Evolutionary conservation across 163 green algal species (phyloP).

Genomic region (Chloroidium sp.): DNA sequence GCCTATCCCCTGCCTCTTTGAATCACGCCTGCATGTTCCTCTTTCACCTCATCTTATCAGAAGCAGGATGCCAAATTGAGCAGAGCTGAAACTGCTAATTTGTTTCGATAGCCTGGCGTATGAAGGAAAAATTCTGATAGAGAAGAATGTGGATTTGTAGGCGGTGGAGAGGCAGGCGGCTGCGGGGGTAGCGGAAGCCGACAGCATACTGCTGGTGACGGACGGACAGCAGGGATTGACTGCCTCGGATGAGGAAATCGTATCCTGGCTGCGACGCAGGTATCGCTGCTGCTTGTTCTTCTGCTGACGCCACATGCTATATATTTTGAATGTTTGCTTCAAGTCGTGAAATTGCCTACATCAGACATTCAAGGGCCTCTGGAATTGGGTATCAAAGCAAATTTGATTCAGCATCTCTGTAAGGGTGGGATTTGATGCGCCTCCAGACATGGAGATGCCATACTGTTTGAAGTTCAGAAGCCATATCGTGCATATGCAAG

Average conservation of each 20-base stretch:
- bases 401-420: background rate
- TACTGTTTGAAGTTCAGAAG: no score
- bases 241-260: constrained; percentile 77
- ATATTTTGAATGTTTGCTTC: background rate
- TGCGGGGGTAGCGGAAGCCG: constrained; percentile 77
- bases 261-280: constrained; percentile 70
- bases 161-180: constrained; percentile 81
- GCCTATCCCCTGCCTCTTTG: no score
- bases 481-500: no score
- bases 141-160: background rate
- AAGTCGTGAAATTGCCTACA: background rate
- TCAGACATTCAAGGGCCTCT: background rate
- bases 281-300: no score
- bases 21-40: no score
- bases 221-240: constrained; percentile 79
- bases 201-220: constrained; percentile 76
- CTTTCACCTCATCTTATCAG: no score
- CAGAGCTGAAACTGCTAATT: no score
- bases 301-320: background rate
- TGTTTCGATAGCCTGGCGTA: no score
- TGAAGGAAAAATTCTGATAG: background rate
- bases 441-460: no score
- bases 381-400: background rate
- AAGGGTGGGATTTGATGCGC: no score
- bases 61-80: no score